These are phyloP conservation scores for Roridomyces roridus DNA, from an alignment of 768 basidiomycete genomes.

Conservation along the genomic window DNA sequence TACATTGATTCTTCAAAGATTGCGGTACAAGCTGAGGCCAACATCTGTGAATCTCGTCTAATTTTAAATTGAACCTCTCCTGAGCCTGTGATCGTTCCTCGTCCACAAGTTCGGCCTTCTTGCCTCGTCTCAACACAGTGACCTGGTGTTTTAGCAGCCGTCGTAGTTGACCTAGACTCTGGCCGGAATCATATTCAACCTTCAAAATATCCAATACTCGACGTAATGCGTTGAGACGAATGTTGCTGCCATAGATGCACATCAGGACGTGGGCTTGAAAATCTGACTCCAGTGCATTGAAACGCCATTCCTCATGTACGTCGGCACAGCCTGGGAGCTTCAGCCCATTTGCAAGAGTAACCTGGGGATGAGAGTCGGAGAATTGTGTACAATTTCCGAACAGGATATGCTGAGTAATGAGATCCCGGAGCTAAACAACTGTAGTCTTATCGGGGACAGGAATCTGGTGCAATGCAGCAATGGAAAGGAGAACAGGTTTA, in stretches of 20 bases:
- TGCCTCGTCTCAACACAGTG: neutral
- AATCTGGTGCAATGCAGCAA: constrained; percentile 9
- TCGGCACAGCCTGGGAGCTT: neutral
- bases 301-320: neutral
- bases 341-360: neutral
- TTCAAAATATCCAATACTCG: neutral
- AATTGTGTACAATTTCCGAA: neutral
- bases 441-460: neutral
- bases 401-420: neutral
- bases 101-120: neutral
- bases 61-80: neutral
- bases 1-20: constrained; percentile 1
- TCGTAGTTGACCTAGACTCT: neutral
- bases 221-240: neutral
- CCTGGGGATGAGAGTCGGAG: neutral
- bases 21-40: constrained; percentile 9
- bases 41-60: neutral
- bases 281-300: neutral
- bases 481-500: neutral
- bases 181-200: neutral
- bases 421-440: neutral
- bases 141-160: neutral
- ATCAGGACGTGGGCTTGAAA: constrained; percentile 1
- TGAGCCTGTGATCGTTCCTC: too few species aligned
- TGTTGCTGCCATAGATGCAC: neutral